Conservation (phyloP, 2,329 filamentous ascomycete species). For the Monosporascus ibericus region DNA sequence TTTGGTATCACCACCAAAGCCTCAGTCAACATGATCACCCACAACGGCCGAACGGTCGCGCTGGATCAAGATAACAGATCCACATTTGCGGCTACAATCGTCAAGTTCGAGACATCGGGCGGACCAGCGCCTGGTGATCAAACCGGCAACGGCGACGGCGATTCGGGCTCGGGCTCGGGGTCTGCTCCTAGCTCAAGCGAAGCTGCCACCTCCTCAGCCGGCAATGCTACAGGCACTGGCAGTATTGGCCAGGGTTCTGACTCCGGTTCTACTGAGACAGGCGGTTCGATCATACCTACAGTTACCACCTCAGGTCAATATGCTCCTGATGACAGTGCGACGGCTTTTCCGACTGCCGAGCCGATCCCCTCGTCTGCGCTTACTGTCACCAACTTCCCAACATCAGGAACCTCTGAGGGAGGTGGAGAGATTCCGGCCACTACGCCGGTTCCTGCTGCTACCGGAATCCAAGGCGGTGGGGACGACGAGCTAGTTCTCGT, state of each 20-base stretch:
- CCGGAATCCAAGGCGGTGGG: slow-evolving; percentile 2
- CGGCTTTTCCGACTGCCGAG: slow-evolving; percentile 1
- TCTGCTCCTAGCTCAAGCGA: slow-evolving; percentile 1
- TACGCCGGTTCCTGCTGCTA: slow-evolving; percentile 5
- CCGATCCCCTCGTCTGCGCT: neutral
- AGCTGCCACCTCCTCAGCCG: neutral
- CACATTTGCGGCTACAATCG: slow-evolving; percentile 58
- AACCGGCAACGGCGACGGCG: neutral
- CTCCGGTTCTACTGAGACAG: slow-evolving; percentile 2
- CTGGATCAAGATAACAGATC: slow-evolving; percentile 58
- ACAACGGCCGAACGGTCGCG: slow-evolving; percentile 49
- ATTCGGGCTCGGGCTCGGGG: slow-evolving; percentile 6
- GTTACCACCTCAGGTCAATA: slow-evolving; percentile 8
- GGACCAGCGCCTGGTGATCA: neutral
- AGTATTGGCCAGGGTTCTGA: slow-evolving; percentile 1
- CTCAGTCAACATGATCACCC: slow-evolving; percentile 64
- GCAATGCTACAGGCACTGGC: neutral
- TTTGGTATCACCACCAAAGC: slow-evolving; percentile 72
- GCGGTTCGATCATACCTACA: slow-evolving; percentile 10
- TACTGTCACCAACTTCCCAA: slow-evolving; percentile 10
- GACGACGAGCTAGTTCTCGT: slow-evolving; percentile 12
- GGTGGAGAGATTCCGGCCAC: slow-evolving; percentile 3
- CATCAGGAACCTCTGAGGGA: neutral
- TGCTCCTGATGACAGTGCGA: slow-evolving; percentile 13
- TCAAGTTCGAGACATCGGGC: slow-evolving; percentile 35